A percentile compares a stretch with the other conserved stretches of the same genome.
phyloP scores from a whole-genome alignment of 495 filamentous ascomycete genomes.

The Aspergillus sclerotioniger region DNA sequence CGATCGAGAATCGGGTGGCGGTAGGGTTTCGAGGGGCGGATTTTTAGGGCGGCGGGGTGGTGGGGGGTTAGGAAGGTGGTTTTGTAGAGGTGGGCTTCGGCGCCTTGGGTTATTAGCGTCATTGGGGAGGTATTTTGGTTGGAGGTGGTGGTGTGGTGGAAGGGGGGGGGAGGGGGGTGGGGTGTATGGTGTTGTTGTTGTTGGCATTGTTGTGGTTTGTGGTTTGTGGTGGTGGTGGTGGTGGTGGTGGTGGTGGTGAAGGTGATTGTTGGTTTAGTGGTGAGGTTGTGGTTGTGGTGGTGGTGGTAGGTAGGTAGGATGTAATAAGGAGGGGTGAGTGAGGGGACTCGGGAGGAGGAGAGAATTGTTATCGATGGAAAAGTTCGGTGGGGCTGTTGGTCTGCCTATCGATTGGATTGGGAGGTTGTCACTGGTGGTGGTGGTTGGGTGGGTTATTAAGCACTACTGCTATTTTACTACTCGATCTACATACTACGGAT shows the following conservation, averaged over 20 bases:
- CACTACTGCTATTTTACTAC: too few relatives aligned
- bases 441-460: too few relatives aligned
- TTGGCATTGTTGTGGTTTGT: neutral
- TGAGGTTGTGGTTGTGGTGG: neutral
- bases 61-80: conserved; percentile 72
- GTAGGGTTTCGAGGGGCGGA: conserved; percentile 90
- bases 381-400: neutral
- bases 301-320: neutral
- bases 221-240: neutral
- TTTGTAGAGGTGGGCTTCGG: conserved; percentile 90
- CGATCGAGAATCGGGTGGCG: conserved; percentile 88
- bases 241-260: neutral
- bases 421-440: too few relatives aligned
- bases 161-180: conserved; percentile 61
- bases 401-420: too few relatives aligned
- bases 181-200: conserved; percentile 30
- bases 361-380: neutral
- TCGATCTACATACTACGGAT: too few relatives aligned
- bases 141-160: conserved; percentile 50
- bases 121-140: conserved; percentile 36
- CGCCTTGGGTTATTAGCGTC: conserved; percentile 79
- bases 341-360: neutral
- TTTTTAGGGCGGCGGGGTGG: conserved; percentile 79
- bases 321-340: neutral
- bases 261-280: neutral